These are phyloP conservation scores for Lactifluus rugatus DNA, from an alignment of 768 basidiomycete species.

Conservation along the genomic window DNA sequence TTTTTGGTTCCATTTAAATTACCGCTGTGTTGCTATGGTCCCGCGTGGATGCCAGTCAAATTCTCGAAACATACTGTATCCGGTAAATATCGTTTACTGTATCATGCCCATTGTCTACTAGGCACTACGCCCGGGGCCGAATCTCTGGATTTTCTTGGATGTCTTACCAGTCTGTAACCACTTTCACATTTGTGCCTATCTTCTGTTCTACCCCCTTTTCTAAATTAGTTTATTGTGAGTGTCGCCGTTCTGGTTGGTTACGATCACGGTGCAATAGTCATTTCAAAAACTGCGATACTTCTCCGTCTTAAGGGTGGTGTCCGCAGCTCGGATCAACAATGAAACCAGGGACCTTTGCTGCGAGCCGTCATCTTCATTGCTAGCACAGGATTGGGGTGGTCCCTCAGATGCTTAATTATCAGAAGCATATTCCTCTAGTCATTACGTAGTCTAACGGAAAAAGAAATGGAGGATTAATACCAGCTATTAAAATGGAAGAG, in stretches of 20 bases:
- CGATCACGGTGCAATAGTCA: background rate
- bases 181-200: background rate
- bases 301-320: no score
- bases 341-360: background rate
- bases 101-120: background rate
- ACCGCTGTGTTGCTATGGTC: background rate
- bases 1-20: background rate
- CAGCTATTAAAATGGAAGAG: background rate
- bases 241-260: constrained; percentile 3
- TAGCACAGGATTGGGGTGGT: background rate
- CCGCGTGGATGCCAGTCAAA: background rate
- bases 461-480: background rate
- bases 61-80: background rate
- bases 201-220: background rate
- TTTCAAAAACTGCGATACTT: no score
- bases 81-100: background rate
- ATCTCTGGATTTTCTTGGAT: constrained; percentile 3
- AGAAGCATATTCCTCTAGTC: background rate
- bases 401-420: background rate
- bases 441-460: background rate
- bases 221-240: constrained; percentile 5
- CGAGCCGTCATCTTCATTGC: background rate
- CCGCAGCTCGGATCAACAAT: background rate
- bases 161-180: constrained; percentile 3
- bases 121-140: background rate